Conservation (phyloP, 495 filamentous ascomycete genomes). For the Penicillium turbatum region DNA sequence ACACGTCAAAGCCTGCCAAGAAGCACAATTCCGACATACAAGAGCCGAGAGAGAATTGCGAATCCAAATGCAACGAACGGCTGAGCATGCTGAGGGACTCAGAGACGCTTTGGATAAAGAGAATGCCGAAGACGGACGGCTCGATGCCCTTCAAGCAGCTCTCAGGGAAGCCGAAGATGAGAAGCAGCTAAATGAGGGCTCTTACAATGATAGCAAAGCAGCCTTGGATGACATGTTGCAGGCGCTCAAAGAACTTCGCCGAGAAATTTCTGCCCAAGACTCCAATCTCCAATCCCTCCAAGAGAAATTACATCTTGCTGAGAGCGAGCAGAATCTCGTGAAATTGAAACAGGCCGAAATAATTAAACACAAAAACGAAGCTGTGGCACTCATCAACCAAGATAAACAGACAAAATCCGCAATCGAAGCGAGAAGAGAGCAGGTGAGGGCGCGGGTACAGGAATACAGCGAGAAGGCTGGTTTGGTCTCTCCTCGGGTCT, state of each 20-base stretch:
- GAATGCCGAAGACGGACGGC: constrained; percentile 54
- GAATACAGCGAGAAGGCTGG: constrained; percentile 56
- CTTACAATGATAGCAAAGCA: constrained; percentile 49
- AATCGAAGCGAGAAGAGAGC: constrained; percentile 43
- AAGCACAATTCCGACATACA: constrained; percentile 41
- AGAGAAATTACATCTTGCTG: constrained; percentile 50
- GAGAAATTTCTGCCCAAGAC: constrained; percentile 39
- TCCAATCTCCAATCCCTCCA: constrained; percentile 36
- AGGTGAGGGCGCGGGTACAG: constrained; percentile 42
- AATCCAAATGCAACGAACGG: constrained; percentile 52
- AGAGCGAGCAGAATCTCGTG: constrained; percentile 51
- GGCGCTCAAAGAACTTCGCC: constrained; percentile 36
- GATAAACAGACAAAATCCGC: constrained; percentile 43
- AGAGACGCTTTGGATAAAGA: constrained; percentile 57
- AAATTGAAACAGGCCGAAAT: constrained; percentile 48
- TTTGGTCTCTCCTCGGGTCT: constrained; percentile 55
- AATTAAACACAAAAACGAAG: constrained; percentile 63
- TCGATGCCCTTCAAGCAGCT: constrained; percentile 54
- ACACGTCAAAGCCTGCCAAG: constrained; percentile 32
- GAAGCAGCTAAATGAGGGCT: constrained; percentile 37
- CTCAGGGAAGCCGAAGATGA: constrained; percentile 52
- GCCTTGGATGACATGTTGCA: constrained; percentile 49
- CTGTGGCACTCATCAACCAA: constrained; percentile 48
- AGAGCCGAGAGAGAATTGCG: constrained; percentile 46
- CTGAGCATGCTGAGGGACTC: constrained; percentile 54